Conservation (phyloP, 768 basidiomycete genomes). For the Suillus ampliporus region DNA sequence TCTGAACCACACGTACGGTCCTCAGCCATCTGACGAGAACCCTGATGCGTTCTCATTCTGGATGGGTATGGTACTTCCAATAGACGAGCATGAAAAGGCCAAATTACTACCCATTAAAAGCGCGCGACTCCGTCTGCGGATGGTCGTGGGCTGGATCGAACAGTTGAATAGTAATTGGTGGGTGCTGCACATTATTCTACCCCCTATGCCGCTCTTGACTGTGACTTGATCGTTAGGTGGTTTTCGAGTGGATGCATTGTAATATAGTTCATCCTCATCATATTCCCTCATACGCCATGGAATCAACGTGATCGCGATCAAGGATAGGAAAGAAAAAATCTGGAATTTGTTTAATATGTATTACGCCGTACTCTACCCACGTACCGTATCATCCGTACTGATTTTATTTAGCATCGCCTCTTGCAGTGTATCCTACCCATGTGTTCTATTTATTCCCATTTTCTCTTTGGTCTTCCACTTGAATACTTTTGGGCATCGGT, state of each 20-base stretch:
- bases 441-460: neutral
- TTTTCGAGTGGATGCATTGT: constrained; percentile 74
- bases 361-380: constrained; percentile 3
- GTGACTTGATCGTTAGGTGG: constrained; percentile 58
- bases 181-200: constrained; percentile 17
- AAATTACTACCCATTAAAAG: constrained; percentile 85
- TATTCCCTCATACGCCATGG: neutral
- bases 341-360: constrained; percentile 1
- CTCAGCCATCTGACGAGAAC: constrained; percentile 67
- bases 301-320: neutral
- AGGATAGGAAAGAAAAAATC: neutral
- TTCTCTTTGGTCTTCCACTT: neutral
- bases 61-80: constrained; percentile 89
- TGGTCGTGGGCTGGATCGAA: constrained; percentile 97
- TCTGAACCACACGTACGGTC: constrained; percentile 77
- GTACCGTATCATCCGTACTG: neutral
- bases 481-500: neutral
- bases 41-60: constrained; percentile 81
- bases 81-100: constrained; percentile 89
- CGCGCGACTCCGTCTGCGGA: constrained; percentile 74
- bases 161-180: constrained; percentile 65
- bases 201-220: constrained; percentile 24
- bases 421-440: constrained; percentile 4
- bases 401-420: constrained; percentile 1
- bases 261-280: constrained; percentile 33